Percentiles rank a stretch among this genome's conserved stretches.
Evolutionary conservation across 495 filamentous ascomycete species (phyloP).

Genomic region (Xylona heveae): DNA sequence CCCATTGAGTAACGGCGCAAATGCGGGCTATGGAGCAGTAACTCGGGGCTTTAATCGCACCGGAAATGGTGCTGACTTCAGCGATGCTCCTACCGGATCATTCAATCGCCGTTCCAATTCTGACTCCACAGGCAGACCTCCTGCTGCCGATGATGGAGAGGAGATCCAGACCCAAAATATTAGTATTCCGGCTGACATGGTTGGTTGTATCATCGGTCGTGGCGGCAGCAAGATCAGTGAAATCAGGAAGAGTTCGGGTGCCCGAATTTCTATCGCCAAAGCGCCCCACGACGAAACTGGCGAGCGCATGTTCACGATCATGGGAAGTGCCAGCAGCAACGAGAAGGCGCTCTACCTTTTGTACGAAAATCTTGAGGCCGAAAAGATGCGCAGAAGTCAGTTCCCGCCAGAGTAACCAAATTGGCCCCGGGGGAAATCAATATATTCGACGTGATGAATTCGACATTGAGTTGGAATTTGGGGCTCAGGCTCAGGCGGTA

Average conservation of each 20-base stretch:
- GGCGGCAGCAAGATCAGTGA: slow-evolving; percentile 92
- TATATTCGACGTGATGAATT: no score
- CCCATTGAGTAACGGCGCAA: slow-evolving; percentile 13
- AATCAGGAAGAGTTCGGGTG: slow-evolving; percentile 87
- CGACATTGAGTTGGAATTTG: background rate
- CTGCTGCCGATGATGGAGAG: slow-evolving; percentile 86
- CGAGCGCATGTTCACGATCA: slow-evolving; percentile 99
- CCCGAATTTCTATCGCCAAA: slow-evolving; percentile 96
- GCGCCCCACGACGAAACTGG: slow-evolving; percentile 92
- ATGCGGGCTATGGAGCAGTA: slow-evolving; percentile 31
- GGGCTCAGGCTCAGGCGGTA: slow-evolving; percentile 8
- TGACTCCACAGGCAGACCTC: slow-evolving; percentile 48
- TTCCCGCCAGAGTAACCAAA: slow-evolving; percentile 43
- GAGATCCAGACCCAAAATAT: slow-evolving; percentile 98
- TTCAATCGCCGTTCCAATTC: slow-evolving; percentile 66
- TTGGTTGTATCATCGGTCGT: slow-evolving; percentile 95
- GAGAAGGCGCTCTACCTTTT: slow-evolving; percentile 89
- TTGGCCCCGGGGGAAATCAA: no score
- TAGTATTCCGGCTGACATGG: slow-evolving; percentile 97
- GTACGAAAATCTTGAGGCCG: slow-evolving; percentile 96
- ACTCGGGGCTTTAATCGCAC: slow-evolving; percentile 70
- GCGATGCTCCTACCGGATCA: slow-evolving; percentile 41
- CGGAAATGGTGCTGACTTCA: slow-evolving; percentile 95
- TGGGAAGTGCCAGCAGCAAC: slow-evolving; percentile 75
- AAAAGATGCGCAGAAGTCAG: slow-evolving; percentile 90